Evolutionary conservation across 495 filamentous ascomycete genomes (phyloP), one percentile per base, ranked within the genome.

Genomic region (Aspergillus carlsbadensis): DNA sequence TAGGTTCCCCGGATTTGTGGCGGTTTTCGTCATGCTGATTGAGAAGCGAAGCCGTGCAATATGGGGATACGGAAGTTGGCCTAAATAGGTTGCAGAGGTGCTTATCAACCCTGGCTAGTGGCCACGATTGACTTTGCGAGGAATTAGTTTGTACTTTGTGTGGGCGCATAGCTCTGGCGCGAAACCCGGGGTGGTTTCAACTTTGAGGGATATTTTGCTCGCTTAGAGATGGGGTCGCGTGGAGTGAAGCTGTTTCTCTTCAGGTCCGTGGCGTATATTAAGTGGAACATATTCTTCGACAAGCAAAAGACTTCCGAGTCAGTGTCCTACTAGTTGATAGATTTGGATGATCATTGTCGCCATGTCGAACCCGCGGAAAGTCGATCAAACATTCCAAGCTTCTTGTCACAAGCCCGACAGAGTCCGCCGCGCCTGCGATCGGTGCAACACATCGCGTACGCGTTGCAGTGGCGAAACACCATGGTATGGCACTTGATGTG

Each of bases 361-460:
- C 3, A 29, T 29, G 26, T 29, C 26, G 18, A 22, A 17, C 8
- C 6, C 17, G 2, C 3, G 6, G 41, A 43, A 7, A 24, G 22
- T 2, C 10, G 6, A 10, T 22, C 22, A 6, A 22, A 43, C 6
- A 43, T 41, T 5, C 14, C 14, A 41, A 7, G 6, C 7, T 3
- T 17, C n/a, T 41, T n/a, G 15, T 8, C 6, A 41, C 26, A 29
- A 29, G 8, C 8, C 26, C 13, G 54, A 63, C 21, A 55, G 60
- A 15, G 33, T 57, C 11, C 31, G 35, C 4, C 36, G 52, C 11
- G 60, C 60, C 15, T 60, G 57, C 21, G 58, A 64, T 42, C 54
- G 57, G 24, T 64, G 61, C 41, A 57, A 56, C 26, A 51, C 41
- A 3, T 64, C 61, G 5, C 55, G 61, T 22, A 64, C 58, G 5